Evolutionary conservation across 1,139 yeast genomes (phyloP), one percentile per base, ranked within the genome.

Genomic region (Kodamaea derodonti): DNA sequence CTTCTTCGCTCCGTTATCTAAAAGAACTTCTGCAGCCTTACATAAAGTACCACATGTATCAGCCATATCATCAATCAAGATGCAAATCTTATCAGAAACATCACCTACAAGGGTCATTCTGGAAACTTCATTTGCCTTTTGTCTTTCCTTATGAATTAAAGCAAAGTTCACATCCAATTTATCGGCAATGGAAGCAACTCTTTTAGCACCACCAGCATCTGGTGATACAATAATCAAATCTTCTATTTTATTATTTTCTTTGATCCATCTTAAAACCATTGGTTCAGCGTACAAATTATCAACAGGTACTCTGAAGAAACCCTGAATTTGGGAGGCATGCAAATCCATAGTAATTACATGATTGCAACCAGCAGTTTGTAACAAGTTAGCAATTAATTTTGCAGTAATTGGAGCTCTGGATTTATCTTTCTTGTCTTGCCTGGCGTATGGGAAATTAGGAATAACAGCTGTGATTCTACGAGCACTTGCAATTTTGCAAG

Each of bases 171-270:
- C 68, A 49, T 83, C 92, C 46, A 84, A 65, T 50, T 81, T 78
- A 49, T 83, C 94, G 3, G 92, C 92, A 38, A 83, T 65, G 6
- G 84, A 78, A 5, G 92, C 90, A 26, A 83, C 92, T 54, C 94
- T 71, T 56, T 84, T 84, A 17, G 92, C 92, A 39, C 92, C 92
- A 51, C 94, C 94, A 2, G 92, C 94, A 60, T 84, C 92, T 2
- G 92, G 92, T 1, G 90, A 82, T 9, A 83, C 85, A 40, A 84
- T 72, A 37, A 81, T 81, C 25, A 75, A 58, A 33, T 80, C 75
- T 22, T 68, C 57, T 35, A 60, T 60, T 33, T 64, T 52, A 36
- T 71, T 65, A 35, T 70, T 71, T 35, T 75, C 80, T 45, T 68
- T 75, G 45, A 84, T 81, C 57, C 82, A 84, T 47, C 82, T 67